Evolutionary conservation across 2,329 filamentous ascomycete species (phyloP), one percentile per base, ranked within the genome.

Genomic region (Curvularia spicifera): DNA sequence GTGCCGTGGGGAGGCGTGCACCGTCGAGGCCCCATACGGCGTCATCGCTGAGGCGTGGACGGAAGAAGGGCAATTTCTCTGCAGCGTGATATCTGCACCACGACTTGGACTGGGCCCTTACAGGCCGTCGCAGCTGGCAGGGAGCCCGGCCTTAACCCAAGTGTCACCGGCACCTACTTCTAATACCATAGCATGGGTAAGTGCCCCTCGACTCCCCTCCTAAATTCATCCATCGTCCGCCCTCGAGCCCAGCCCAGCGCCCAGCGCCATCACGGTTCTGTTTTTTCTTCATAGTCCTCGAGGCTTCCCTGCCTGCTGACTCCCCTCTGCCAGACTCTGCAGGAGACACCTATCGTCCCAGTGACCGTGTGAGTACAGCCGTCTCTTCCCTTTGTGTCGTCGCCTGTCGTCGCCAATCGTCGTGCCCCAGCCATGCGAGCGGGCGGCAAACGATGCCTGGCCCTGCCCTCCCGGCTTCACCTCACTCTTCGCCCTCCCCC

Each of bases 31-130:
- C 64, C 62, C 62, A 68, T 66, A 61, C 65, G 65, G 66, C 70
- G 69, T 70, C 72, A 70, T 71, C 65, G 43, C 42, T 54, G 46
- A 57, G 59, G 65, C 64, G 55, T 59, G 55, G 33, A 44, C 58
- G 58, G 55, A 60, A 61, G 63, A 71, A 72, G 71, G 71, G 72
- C 71, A 73, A 71, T 69, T 62, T 63, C 64, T 65, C 70, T 73
- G 71, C 71, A 72, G 67, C 56, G 65, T 67, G 64, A 67, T 57
- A 60, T 64, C 64, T 66, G 67, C 67, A 68, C 65, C 65, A 66
- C 50, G 29, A 52, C 66, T 67, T 65, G 69, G 29, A 52, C 66
- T 67, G 66, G 69, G 65, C 64, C 67, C 60, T 63, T 66, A 60
- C 63, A 59, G 64, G 64, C 61, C 65, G 53, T 63, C 66, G 72